These are phyloP conservation scores for Pythium apleroticum DNA, from an alignment of 352 stramenopile genomes.

Conservation along the genomic window DNA sequence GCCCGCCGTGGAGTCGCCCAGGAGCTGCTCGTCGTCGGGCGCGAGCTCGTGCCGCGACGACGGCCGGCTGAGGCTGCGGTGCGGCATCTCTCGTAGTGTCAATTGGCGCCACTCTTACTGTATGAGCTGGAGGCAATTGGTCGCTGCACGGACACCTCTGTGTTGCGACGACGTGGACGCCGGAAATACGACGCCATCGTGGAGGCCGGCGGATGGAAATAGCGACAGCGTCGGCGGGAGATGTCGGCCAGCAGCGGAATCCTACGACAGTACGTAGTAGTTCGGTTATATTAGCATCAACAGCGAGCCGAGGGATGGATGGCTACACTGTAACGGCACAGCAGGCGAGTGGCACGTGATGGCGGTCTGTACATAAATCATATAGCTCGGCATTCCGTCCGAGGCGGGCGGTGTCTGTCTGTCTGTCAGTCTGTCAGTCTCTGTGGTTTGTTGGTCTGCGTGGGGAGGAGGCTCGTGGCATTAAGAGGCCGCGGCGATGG, in stretches of 20 bases:
- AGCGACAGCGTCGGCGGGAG: background rate
- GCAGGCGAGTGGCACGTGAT: background rate
- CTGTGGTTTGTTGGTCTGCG: background rate
- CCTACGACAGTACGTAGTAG: no score
- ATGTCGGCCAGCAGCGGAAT: no score
- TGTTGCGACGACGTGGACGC: background rate
- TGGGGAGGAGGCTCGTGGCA: background rate
- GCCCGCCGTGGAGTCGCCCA: background rate
- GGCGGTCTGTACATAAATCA: constrained; percentile 6
- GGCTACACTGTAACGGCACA: background rate
- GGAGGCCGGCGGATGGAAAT: background rate
- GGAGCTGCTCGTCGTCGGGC: background rate
- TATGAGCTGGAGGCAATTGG: no score
- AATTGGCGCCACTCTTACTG: no score
- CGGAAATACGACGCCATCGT: background rate
- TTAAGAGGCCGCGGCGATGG: background rate
- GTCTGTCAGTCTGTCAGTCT: constrained; percentile 1
- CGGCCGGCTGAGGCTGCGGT: background rate
- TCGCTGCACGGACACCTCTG: no score
- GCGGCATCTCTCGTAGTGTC: background rate
- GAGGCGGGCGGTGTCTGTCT: background rate
- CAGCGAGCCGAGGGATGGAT: background rate
- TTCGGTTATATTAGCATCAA: no score
- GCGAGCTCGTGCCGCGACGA: background rate
- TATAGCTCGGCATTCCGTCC: constrained; percentile 3